Base-by-base conservation (phyloP, 176 grass and related monocot species). In the Juncus inflexus region DNA sequence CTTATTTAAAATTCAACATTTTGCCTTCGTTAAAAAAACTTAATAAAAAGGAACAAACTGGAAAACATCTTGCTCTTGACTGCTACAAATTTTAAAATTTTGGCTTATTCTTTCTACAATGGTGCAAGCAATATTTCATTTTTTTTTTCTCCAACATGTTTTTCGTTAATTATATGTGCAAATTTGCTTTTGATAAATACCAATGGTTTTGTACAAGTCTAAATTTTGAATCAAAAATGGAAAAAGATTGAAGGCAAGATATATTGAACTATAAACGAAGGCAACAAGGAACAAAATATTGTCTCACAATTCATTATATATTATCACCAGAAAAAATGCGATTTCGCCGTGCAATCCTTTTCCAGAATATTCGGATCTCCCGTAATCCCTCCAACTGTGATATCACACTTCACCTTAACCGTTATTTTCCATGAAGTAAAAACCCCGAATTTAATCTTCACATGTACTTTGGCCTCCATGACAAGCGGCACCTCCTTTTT, bases 371-470 rank as follows among this genome's bases (percentile, higher is more conserved):
- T 50, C 2, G 76, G 56, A 12, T 74, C n/a, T n/a, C 47, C 82
- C 2, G 72, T 69, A 1, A 97, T 58, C 54, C 58, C 75, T 16
- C 88, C 88, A 5, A 91, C 92, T 3, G 64, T 42, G n/a, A 97
- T 62, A 1, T 89, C 80, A 64, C 92, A 97, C 15, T 71, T 28
- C 9, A 86, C 92, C 82, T 77, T 86, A n/a, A 78, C 87, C 15
- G 76, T 77, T 6, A 97, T 72, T 52, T 83, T 97, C 92, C 87
- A 97, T n/a, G 84, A 83, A 49, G 81, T 77, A 0, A 97, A 10
- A 39, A 56, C 61, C 0, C 88, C 80, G 14, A 89, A 77, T 19
- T 79, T 85, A 6, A 89, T 35, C 28, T 76, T 62, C 4, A 91
- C 77, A 1, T 75, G 83, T 7, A 89, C 82, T 19, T 12, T 15